Evolutionary conservation across 73 alveolate genomes (phyloP), one percentile per base, ranked within the genome.

Genomic region (Paramecium octaurelia): DNA sequence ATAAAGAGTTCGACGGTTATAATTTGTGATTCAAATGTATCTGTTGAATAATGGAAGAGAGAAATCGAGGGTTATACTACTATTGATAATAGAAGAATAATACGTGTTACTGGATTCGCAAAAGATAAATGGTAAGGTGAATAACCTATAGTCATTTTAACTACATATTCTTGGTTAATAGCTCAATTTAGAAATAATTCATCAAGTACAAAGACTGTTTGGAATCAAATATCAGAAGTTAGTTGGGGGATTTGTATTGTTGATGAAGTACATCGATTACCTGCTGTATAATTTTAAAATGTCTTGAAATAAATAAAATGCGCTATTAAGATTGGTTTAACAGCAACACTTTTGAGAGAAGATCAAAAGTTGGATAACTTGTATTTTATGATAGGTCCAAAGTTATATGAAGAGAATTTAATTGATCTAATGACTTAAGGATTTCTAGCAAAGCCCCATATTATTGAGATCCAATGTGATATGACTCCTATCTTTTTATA

Each of bases 311-410:
- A 43, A 20, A 80, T 92, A 50, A 95, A 92, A 83, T 92, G 95
- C 43, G 97, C 94, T 60, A 93, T 96, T 34, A 95, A 95, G 89
- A 83, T 95, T 50, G 98, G 98, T 20, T 93, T 95, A 50, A 95
- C 98, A 7, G 98, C 98, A 8, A 95, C 98, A 16, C 93, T 94
- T 86, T 93, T 93, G 8, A 94, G 98, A 92, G 98, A 95, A 88
- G 98, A 95, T 92, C 48, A 83, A 36, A 85, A 73, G 69, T 92
- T 95, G 20, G 86, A 77, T 46, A 92, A 95, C 36, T 92, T 95
- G 54, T 95, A 88, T 92, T 94, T 86, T 60, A 94, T 95, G 96
- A 92, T 95, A 12, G 98, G 98, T 1, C 98, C 98, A 1, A 95
- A 95, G 75, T 93, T 92, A 85, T 95, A 95, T 94, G 98, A 95